Percentiles rank a stretch among this genome's conserved stretches.
Evolutionary conservation across 73 alveolate genomes (phyloP).

Genomic region (Tetrahymena elliotti): DNA sequence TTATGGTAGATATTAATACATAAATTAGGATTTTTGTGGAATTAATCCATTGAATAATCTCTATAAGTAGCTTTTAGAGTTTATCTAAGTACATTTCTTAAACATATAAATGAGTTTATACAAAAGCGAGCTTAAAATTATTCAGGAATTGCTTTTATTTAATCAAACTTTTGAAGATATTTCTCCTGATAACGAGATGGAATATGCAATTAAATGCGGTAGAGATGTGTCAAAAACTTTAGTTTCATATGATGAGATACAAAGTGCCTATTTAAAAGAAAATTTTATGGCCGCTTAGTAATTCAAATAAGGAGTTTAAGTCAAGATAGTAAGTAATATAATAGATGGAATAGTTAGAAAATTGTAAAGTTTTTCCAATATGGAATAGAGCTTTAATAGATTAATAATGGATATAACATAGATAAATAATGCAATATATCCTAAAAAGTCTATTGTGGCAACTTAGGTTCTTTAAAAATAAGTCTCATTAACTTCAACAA

Average conservation of each 20-base stretch:
- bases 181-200: background rate
- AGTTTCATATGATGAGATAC: background rate
- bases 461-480: background rate
- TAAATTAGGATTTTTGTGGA: background rate
- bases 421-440: background rate
- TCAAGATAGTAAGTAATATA: background rate
- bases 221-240: background rate
- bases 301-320: background rate
- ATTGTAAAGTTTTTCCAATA: background rate
- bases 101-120: background rate
- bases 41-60: background rate
- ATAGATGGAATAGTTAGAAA: background rate
- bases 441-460: background rate
- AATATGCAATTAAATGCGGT: background rate
- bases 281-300: background rate
- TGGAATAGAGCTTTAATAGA: background rate
- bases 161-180: background rate
- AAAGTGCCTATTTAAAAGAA: background rate
- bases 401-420: background rate
- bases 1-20: background rate
- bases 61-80: background rate
- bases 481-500: background rate
- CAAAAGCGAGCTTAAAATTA: background rate
- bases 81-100: background rate
- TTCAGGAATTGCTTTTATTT: background rate